Evolutionary conservation across 2,329 filamentous ascomycete genomes (phyloP).

Genomic region (Aspergillus spinulosporus): DNA sequence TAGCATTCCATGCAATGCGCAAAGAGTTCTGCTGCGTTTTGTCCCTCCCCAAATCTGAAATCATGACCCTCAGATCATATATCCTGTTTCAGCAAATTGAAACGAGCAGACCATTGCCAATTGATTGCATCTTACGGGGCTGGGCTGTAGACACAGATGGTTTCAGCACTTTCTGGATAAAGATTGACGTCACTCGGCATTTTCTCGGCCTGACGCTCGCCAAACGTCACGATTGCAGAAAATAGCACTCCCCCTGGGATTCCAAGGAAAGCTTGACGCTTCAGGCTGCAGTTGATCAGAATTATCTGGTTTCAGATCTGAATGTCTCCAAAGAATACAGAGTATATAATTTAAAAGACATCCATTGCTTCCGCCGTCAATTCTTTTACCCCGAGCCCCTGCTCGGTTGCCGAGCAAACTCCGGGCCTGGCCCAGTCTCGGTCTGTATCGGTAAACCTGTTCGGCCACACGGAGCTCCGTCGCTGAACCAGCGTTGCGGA

Average conservation of each 20-base stretch:
- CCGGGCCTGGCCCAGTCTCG: slow-evolving; percentile 31
- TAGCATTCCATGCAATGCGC: not conserved
- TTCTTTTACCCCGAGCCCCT: not conserved
- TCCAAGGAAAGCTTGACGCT: too few species aligned
- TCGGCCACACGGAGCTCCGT: slow-evolving; percentile 38
- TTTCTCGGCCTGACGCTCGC: slow-evolving; percentile 23
- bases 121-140: not conserved
- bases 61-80: not conserved
- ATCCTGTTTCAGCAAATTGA: not conserved
- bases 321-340: too few species aligned
- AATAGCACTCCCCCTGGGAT: too few species aligned
- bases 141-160: not conserved
- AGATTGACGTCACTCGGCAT: slow-evolving; percentile 30
- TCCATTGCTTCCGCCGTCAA: too few species aligned
- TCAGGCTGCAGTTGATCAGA: too few species aligned
- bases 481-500: not conserved
- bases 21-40: not conserved
- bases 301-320: too few species aligned
- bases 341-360: too few species aligned
- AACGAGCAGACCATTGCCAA: not conserved
- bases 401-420: slow-evolving; percentile 15
- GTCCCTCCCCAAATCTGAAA: not conserved
- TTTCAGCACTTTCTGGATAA: slow-evolving; percentile 1
- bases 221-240: not conserved
- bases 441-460: slow-evolving; percentile 34